Percentiles rank a stretch among this genome's conserved stretches.
These are phyloP conservation scores for Trametes villosa DNA, from an alignment of 768 basidiomycete genomes.

Conservation along the genomic window DNA sequence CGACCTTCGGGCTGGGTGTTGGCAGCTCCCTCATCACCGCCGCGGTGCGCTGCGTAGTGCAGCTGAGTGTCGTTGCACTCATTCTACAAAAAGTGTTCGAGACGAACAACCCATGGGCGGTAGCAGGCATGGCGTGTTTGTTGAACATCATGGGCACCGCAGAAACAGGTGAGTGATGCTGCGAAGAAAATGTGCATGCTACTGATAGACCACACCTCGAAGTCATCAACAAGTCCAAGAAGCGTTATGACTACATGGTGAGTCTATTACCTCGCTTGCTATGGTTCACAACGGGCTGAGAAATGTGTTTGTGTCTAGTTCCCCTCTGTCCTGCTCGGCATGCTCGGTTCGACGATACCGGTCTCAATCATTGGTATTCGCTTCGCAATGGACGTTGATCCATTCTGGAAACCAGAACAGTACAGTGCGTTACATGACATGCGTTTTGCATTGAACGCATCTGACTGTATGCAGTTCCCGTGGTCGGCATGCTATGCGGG, in stretches of 20 bases:
- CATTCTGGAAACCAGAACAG: constrained; percentile 86
- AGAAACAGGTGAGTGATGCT: constrained; percentile 63
- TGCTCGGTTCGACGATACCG: constrained; percentile 79
- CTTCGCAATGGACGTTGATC: constrained; percentile 74
- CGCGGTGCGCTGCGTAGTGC: constrained; percentile 74
- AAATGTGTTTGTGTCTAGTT: constrained; percentile 51
- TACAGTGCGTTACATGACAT: constrained; percentile 55
- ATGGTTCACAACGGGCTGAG: not conserved
- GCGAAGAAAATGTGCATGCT: not conserved
- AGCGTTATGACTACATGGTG: constrained; percentile 77
- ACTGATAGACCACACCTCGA: not conserved
- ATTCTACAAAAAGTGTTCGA: constrained; percentile 77
- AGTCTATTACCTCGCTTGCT: not conserved
- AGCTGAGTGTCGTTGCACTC: constrained; percentile 74
- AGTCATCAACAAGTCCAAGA: constrained; percentile 82
- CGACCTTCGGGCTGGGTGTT: constrained; percentile 66
- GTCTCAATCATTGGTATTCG: constrained; percentile 76
- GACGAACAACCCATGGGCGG: constrained; percentile 73
- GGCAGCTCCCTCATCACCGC: constrained; percentile 70
- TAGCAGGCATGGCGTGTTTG: constrained; percentile 74
- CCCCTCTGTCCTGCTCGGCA: constrained; percentile 62
- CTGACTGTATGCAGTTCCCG: constrained; percentile 57
- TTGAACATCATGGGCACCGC: constrained; percentile 78
- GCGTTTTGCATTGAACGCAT: too few relatives aligned
- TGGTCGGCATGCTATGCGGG: constrained; percentile 87